These are phyloP conservation scores for Lasiodiplodia sp. DNA, from an alignment of 2,329 filamentous ascomycete species.

Conservation along the genomic window DNA sequence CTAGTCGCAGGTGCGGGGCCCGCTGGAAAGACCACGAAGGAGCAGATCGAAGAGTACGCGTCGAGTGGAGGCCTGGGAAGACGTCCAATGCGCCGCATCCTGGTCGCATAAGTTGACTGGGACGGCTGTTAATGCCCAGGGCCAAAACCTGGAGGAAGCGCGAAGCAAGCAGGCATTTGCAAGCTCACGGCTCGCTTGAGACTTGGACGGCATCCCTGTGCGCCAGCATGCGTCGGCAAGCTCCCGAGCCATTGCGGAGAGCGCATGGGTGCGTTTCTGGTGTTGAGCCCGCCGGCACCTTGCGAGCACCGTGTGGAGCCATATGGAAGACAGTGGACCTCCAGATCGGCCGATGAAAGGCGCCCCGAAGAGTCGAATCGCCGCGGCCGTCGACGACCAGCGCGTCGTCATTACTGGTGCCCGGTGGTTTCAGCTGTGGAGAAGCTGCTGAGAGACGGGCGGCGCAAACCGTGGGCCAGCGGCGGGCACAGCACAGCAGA, in stretches of 20 bases:
- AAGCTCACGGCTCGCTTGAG: not conserved
- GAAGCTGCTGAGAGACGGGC: not conserved
- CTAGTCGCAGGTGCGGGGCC: slow-evolving; percentile 1
- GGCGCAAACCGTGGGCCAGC: not conserved
- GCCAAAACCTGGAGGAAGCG: slow-evolving; percentile 21
- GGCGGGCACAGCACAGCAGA: not conserved
- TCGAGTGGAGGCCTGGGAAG: slow-evolving; percentile 11
- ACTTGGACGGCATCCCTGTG: not conserved
- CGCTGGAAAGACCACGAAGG: not conserved
- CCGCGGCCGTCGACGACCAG: not conserved
- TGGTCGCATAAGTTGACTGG: slow-evolving; percentile 8
- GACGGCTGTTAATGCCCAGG: slow-evolving; percentile 16
- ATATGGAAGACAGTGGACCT: slow-evolving; percentile 19
- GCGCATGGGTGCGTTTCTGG: slow-evolving; percentile 19
- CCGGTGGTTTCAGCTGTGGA: slow-evolving; percentile 23
- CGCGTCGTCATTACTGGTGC: slow-evolving; percentile 23
- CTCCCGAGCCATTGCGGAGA: slow-evolving; percentile 15
- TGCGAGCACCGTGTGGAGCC: not conserved
- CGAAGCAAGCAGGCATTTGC: slow-evolving; percentile 9
- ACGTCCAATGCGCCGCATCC: not conserved
- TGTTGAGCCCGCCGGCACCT: slow-evolving; percentile 22
- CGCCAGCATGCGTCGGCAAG: slow-evolving; percentile 15
- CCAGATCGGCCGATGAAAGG: slow-evolving; percentile 25
- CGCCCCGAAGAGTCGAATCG: not conserved
- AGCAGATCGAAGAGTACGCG: slow-evolving; percentile 31